phyloP scores from a whole-genome alignment of 768 basidiomycete species.

The Hemileccinum impolitum region DNA sequence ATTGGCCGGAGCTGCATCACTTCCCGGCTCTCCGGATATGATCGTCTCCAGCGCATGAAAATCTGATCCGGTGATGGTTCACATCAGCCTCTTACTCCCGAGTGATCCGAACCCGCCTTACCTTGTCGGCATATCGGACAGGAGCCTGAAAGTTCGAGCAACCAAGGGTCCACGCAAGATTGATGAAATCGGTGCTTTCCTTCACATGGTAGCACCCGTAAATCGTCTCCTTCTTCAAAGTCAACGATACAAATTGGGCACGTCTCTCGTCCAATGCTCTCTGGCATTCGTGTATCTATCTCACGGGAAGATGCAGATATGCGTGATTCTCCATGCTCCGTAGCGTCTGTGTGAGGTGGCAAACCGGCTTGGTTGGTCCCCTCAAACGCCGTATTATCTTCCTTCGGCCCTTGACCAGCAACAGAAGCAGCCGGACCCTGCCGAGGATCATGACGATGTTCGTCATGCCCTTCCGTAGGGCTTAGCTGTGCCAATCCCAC shows the following conservation, averaged over 20 bases:
- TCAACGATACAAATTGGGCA: conserved; percentile 96
- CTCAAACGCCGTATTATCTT: conserved; percentile 2
- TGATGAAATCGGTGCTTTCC: conserved; percentile 90
- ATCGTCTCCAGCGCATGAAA: conserved; percentile 63
- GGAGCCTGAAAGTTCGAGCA: conserved; percentile 83
- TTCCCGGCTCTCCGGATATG: conserved; percentile 35
- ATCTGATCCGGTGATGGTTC: conserved; percentile 33
- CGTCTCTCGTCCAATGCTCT: conserved; percentile 73
- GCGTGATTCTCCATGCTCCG: background rate
- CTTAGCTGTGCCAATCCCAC: conserved; percentile 11
- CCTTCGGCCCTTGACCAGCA: background rate
- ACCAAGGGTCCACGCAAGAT: conserved; percentile 89
- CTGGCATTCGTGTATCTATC: conserved; percentile 49
- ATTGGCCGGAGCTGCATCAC: conserved; percentile 4
- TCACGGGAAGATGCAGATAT: conserved; percentile 4
- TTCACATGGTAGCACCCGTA: conserved; percentile 88
- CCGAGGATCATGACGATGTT: background rate
- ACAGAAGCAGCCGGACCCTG: background rate
- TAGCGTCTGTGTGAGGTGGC: background rate
- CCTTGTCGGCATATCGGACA: conserved; percentile 94
- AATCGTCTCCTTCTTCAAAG: conserved; percentile 90
- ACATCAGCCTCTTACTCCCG: background rate
- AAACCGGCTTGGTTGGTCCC: conserved; percentile 7
- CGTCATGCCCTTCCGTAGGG: background rate
- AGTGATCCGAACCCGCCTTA: conserved; percentile 29